phyloP scores from a whole-genome alignment of 768 basidiomycete species.

The Pleurotus giganteus region DNA sequence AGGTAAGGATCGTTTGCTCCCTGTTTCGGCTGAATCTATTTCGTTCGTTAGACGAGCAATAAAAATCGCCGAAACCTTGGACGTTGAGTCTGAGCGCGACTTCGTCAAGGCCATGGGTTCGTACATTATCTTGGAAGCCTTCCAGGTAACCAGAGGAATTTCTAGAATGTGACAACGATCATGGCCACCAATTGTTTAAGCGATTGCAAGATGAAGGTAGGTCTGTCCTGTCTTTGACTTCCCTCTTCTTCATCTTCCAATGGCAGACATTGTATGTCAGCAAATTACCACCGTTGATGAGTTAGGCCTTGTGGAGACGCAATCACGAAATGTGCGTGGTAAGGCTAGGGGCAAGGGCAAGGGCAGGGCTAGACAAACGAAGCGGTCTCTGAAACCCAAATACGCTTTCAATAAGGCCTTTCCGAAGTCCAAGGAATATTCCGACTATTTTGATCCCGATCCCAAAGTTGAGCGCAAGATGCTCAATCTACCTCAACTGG shows the following conservation, averaged over 20 bases:
- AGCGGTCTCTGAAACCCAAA: slow-evolving; percentile 52
- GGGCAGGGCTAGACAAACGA: slow-evolving; percentile 37
- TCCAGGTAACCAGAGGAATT: neutral
- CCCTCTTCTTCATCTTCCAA: neutral
- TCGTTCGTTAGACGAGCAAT: slow-evolving; percentile 55
- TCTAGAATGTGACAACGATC: neutral
- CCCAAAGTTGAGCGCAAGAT: slow-evolving; percentile 56
- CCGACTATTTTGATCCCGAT: slow-evolving; percentile 69
- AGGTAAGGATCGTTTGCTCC: slow-evolving; percentile 38
- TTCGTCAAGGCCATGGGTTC: slow-evolving; percentile 65
- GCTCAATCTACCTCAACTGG: slow-evolving; percentile 59
- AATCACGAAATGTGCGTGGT: slow-evolving; percentile 23
- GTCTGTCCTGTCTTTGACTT: neutral
- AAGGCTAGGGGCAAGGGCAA: slow-evolving; percentile 34
- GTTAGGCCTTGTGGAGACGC: slow-evolving; percentile 44
- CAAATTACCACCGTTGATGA: slow-evolving; percentile 48
- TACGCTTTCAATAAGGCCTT: slow-evolving; percentile 57
- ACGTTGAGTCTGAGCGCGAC: slow-evolving; percentile 38
- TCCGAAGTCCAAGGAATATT: slow-evolving; percentile 45
- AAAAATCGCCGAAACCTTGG: slow-evolving; percentile 58
- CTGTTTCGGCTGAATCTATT: neutral
- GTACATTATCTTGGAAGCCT: slow-evolving; percentile 14
- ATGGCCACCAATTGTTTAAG: slow-evolving; percentile 54
- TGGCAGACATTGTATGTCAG: slow-evolving; percentile 58
- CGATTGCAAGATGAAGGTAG: slow-evolving; percentile 71